Conservation (phyloP, 2,329 filamentous ascomycete genomes). For the Sporothrix pseudoabietina region DNA sequence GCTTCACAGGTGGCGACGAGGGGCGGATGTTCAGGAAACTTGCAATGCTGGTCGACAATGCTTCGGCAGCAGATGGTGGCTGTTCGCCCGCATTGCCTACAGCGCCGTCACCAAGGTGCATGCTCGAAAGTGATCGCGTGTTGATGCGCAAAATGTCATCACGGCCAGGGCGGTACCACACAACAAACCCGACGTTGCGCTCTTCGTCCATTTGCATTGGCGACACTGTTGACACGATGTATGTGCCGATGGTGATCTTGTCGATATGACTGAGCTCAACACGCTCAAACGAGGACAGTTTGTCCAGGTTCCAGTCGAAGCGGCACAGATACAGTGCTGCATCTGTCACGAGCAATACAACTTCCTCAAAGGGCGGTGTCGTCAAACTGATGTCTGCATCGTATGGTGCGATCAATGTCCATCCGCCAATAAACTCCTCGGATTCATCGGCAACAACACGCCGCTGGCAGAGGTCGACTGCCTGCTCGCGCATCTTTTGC, state of each 20-base stretch:
- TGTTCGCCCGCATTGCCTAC: conserved; percentile 16
- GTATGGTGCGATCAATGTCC: conserved; percentile 81
- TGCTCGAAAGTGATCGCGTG: conserved; percentile 73
- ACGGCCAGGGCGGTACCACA: conserved; percentile 73
- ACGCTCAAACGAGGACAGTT: conserved; percentile 88
- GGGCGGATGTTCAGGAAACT: conserved; percentile 48
- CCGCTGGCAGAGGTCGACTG: conserved; percentile 84
- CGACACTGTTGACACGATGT: conserved; percentile 86
- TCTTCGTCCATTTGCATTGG: conserved; percentile 73
- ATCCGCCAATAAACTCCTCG: conserved; percentile 85
- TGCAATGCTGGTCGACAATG: conserved; percentile 42
- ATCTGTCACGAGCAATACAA: conserved; percentile 83
- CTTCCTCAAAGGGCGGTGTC: conserved; percentile 80
- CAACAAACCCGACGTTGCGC: conserved; percentile 80
- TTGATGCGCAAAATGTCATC: conserved; percentile 78
- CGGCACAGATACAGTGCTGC: conserved; percentile 83
- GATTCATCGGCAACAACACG: conserved; percentile 81
- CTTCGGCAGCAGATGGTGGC: conserved; percentile 32
- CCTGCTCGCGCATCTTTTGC: conserved; percentile 78
- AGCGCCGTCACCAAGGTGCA: conserved; percentile 37
- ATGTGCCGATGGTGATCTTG: conserved; percentile 76
- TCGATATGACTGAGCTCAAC: conserved; percentile 75
- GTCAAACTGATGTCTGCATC: conserved; percentile 65
- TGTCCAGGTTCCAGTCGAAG: conserved; percentile 94
- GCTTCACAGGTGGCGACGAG: conserved; percentile 41